Evolutionary conservation across 106 monocot species (phyloP).

Genomic region (Agapanthus africanus): DNA sequence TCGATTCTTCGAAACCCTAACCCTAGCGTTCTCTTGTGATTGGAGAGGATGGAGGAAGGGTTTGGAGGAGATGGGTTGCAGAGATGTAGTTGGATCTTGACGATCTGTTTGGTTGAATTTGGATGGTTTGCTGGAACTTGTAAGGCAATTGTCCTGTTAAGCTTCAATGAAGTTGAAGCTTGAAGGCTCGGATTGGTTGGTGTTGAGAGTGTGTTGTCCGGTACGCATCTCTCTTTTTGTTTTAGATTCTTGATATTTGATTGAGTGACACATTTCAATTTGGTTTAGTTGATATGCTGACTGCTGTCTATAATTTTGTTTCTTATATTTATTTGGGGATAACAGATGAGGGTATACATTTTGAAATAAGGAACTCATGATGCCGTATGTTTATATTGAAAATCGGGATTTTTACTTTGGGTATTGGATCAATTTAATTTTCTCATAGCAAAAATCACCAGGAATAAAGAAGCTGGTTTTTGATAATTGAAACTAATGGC

Average conservation of each 20-base stretch:
- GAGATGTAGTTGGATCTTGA: neutral
- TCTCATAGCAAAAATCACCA: too few relatives aligned
- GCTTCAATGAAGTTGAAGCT: neutral
- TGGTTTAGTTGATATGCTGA: neutral
- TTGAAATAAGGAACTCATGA: too few relatives aligned
- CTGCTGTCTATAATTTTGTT: neutral
- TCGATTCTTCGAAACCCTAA: neutral
- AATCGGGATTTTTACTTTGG: neutral
- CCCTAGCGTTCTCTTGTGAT: neutral
- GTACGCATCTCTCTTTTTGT: neutral
- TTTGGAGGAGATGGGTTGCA: neutral
- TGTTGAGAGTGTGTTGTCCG: neutral
- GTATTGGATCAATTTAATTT: too few relatives aligned
- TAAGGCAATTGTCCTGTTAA: neutral
- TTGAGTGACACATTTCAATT: neutral
- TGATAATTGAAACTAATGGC: too few relatives aligned
- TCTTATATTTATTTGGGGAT: too few relatives aligned
- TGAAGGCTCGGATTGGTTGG: neutral
- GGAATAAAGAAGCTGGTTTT: too few relatives aligned
- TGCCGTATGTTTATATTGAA: neutral
- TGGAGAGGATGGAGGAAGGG: neutral
- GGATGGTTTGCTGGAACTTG: neutral
- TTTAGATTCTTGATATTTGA: neutral
- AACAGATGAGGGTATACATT: too few relatives aligned
- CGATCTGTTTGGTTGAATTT: neutral